Base-by-base conservation (phyloP, 1,139 yeast genomes). In the Kodamaea plutei region DNA sequence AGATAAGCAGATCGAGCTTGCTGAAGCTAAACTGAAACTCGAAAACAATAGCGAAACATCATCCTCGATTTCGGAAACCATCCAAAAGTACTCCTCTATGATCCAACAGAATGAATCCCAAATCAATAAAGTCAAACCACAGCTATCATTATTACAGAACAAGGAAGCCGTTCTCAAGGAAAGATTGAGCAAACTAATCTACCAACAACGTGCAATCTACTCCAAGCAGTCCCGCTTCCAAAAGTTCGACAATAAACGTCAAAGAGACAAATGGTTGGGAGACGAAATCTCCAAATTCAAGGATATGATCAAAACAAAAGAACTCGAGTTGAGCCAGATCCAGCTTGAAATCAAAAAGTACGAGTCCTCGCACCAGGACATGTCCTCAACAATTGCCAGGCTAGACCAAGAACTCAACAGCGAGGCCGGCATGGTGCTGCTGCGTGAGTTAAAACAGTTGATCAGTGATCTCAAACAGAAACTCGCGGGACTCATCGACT, bases 171-270 rank as follows among this genome's bases (percentile, higher is more conserved):
- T 44, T 0, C 40, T 69, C 9, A 73, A 73, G 37, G 43, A 52
- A 2, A 51, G 63, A 28, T 55, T 83, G 21, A 48, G 61, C 3
- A 63, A 65, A 10, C 50, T 76, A 25, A 68, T 69, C 31, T 64
- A 77, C 2, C 67, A 62, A 21, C 88, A 83, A 52, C 66, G 84
- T 41, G 69, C 78, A 6, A 56, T 89, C 7, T 74, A 83, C 34
- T 67, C 87, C 8, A 89, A 88, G 48, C 85, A 81, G 45, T 87
- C 83, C 26, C 73, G 91, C 34, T 75, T 75, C 41, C 70, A 78
- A 25, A 73, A 75, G 42, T 88, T 85, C 45, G 43, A 56, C 1
- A 57, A 71, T 8, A 69, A 71, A 39, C 50, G 58, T 4, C 81
- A 84, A 38, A 71, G 96, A 43, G 83, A 88, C 49, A 30, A 41